A percentile compares a stretch with the other conserved stretches of the same genome.
Evolutionary conservation across 176 grass and related monocot species (phyloP).

Genomic region (Alopecurus myosuroides): DNA sequence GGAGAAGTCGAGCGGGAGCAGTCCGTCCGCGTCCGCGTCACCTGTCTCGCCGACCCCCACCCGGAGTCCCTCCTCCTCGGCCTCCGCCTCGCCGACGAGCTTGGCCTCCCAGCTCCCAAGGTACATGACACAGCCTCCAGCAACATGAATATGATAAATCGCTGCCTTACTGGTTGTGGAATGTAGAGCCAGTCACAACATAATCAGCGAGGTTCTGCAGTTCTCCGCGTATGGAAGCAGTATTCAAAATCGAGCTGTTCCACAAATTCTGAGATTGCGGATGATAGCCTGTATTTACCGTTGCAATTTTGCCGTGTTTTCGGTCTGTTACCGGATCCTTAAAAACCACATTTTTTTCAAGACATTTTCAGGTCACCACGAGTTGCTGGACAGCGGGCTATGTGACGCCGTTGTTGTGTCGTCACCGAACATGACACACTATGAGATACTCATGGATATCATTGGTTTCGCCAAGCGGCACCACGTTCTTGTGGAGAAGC

Average conservation of each 20-base stretch:
- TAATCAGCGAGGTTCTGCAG: not conserved
- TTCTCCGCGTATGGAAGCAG: not conserved
- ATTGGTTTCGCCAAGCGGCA: constrained; percentile 49
- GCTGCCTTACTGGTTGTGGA: not conserved
- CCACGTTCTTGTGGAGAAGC: constrained; percentile 94
- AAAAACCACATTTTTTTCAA: constrained; percentile 38
- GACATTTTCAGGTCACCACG: constrained; percentile 67
- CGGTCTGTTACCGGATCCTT: not conserved
- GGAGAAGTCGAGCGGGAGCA: constrained; percentile 24
- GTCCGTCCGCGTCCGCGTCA: constrained; percentile 25
- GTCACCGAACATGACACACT: constrained; percentile 96
- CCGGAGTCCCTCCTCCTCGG: constrained; percentile 52
- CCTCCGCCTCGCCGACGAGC: constrained; percentile 51
- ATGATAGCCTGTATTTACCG: not conserved
- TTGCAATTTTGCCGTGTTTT: not conserved
- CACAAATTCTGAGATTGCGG: not conserved
- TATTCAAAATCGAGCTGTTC: not conserved
- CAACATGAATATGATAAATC: not conserved
- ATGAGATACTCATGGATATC: constrained; percentile 80
- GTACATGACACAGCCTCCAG: constrained; percentile 24
- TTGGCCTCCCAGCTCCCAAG: constrained; percentile 49
- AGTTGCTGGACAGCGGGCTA: constrained; percentile 73
- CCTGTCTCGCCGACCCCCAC: constrained; percentile 82
- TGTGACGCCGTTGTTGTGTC: constrained; percentile 76
- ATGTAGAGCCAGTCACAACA: not conserved